Evolutionary conservation across 2,329 filamentous ascomycete genomes (phyloP).

Genomic region (Scedosporium minutisporum): DNA sequence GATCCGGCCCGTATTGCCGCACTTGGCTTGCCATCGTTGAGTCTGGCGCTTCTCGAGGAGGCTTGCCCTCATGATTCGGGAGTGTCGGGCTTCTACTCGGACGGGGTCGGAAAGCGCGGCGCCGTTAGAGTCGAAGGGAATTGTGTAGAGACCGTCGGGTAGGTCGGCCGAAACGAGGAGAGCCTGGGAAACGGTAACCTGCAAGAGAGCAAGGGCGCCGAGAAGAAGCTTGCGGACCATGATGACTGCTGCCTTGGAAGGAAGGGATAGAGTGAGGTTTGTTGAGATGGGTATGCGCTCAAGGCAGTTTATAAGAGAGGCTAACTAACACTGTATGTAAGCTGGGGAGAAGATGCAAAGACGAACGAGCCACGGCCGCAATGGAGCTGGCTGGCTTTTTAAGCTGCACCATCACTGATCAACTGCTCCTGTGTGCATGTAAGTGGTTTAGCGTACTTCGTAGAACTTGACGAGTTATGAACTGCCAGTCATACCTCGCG

Average conservation of each 20-base stretch:
- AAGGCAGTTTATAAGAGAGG: too few species aligned
- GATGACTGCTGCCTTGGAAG: not conserved
- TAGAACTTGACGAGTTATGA: not conserved
- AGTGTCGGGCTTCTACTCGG: not conserved
- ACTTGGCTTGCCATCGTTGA: constrained; percentile 4
- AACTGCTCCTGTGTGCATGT: too few species aligned
- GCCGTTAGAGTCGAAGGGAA: constrained; percentile 1
- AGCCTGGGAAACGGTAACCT: not conserved
- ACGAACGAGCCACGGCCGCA: too few species aligned
- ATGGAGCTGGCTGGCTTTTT: too few species aligned
- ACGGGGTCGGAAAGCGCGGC: not conserved
- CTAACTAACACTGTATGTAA: not conserved
- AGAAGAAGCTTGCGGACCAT: not conserved
- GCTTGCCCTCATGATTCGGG: not conserved
- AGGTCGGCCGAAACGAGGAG: constrained; percentile 1
- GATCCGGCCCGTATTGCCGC: constrained; percentile 6
- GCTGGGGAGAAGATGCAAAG: not conserved
- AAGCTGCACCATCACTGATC: too few species aligned
- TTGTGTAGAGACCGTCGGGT: not conserved
- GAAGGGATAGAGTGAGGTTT: not conserved
- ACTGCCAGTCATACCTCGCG: not conserved
- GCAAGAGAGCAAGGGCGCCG: not conserved
- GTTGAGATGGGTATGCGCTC: not conserved
- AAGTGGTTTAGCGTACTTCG: not conserved
- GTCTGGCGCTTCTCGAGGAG: not conserved